Conservation (phyloP, 257 asterid species). For the Capsicum baccatum region DNA sequence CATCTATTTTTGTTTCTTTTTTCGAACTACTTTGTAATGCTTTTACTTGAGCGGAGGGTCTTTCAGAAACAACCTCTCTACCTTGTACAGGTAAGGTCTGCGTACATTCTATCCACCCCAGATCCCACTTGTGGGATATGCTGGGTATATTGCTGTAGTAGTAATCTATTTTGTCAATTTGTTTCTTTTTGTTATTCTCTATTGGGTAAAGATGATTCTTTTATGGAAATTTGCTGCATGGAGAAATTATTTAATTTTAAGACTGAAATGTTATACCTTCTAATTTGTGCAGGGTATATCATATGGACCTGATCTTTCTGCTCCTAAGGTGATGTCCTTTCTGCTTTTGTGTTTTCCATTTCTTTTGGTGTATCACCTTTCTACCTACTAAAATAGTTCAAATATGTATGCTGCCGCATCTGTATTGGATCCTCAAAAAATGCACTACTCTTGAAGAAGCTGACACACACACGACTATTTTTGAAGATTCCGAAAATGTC, state of each 20-base stretch:
- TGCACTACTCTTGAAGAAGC: no score
- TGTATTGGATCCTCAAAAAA: no score
- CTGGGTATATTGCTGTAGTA: no score
- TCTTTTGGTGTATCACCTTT: background rate
- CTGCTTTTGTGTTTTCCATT: background rate
- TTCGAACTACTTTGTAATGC: background rate
- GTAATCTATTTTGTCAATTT: background rate
- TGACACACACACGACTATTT: no score
- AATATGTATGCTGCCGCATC: background rate
- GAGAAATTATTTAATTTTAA: slow-evolving; percentile 2
- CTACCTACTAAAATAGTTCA: background rate
- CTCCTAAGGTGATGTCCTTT: slow-evolving; percentile 56
- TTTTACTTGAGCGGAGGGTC: no score
- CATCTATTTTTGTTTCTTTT: background rate
- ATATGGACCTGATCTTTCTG: slow-evolving; percentile 58
- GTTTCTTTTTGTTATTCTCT: background rate
- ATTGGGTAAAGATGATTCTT: background rate
- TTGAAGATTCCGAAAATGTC: no score
- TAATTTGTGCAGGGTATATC: slow-evolving; percentile 68
- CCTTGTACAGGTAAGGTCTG: no score
- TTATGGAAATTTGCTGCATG: background rate
- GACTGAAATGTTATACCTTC: slow-evolving; percentile 30
- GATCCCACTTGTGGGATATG: no score
- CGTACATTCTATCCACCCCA: no score
- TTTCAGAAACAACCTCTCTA: no score